Evolutionary conservation across 2,329 filamentous ascomycete species (phyloP).

Genomic region (Hypoxylon sp.): DNA sequence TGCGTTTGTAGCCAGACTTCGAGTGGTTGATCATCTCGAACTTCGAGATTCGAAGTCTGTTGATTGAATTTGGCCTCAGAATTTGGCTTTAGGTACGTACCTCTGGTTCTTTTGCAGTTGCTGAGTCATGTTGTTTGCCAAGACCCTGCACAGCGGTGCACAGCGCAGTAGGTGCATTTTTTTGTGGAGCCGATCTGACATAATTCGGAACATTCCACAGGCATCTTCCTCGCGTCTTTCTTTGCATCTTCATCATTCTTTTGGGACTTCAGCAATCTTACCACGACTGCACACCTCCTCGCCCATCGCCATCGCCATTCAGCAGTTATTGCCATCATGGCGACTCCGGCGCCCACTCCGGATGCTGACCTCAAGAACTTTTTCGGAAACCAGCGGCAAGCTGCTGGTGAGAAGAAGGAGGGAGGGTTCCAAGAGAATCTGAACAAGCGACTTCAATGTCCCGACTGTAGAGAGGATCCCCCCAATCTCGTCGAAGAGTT

Average conservation of each 20-base stretch:
- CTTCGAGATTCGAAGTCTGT: too few relatives aligned
- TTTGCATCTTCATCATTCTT: constrained; percentile 24
- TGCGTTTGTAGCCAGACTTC: too few relatives aligned
- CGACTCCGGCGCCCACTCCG: constrained; percentile 32
- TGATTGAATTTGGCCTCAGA: too few relatives aligned
- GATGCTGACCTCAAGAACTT: constrained; percentile 21
- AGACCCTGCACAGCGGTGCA: not conserved
- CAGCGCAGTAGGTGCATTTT: not conserved
- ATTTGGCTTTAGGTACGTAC: too few relatives aligned
- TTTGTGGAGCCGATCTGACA: constrained; percentile 29
- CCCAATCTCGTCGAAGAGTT: constrained; percentile 95
- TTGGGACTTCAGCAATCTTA: constrained; percentile 6
- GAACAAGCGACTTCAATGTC: constrained; percentile 87
- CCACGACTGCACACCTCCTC: not conserved
- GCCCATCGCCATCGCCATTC: constrained; percentile 12
- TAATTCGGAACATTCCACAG: constrained; percentile 36
- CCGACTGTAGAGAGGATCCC: constrained; percentile 91
- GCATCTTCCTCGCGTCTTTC: constrained; percentile 30
- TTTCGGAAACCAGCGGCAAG: not conserved
- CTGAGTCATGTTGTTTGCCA: not conserved
- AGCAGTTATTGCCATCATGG: constrained; percentile 38
- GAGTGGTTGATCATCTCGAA: too few relatives aligned
- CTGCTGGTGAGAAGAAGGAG: constrained; percentile 48
- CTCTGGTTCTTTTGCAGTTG: too few relatives aligned
- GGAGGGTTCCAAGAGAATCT: constrained; percentile 82